Conservation (phyloP, 192 early-diverging fungal genomes). For the Umbelopsis sp. region DNA sequence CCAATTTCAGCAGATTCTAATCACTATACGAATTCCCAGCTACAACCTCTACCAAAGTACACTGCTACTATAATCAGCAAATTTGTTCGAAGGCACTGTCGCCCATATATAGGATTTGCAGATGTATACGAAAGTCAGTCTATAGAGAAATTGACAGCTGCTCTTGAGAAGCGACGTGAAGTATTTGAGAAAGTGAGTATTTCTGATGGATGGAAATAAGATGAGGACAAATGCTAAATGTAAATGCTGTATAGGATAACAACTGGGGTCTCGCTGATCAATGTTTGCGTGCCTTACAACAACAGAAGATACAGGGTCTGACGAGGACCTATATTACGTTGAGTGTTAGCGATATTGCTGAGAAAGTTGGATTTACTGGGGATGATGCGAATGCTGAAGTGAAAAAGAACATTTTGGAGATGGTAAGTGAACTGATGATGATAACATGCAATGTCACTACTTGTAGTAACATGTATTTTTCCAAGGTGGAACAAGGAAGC, state of each 20-base stretch:
- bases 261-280: slow-evolving; percentile 69
- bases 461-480: not conserved
- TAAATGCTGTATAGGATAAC: slow-evolving; percentile 43
- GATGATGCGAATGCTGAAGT: slow-evolving; percentile 42
- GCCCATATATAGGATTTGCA: slow-evolving; percentile 60
- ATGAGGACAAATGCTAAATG: slow-evolving; percentile 20
- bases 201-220: not conserved
- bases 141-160: slow-evolving; percentile 41
- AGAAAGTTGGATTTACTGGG: slow-evolving; percentile 49
- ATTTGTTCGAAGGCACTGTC: slow-evolving; percentile 37
- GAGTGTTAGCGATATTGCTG: slow-evolving; percentile 69
- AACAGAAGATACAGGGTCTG: slow-evolving; percentile 66
- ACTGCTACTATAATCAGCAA: slow-evolving; percentile 50
- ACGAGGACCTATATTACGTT: slow-evolving; percentile 80
- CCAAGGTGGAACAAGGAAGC: slow-evolving; percentile 49
- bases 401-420: slow-evolving; percentile 56
- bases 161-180: slow-evolving; percentile 42
- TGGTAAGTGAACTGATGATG: slow-evolving; percentile 43
- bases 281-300: slow-evolving; percentile 46
- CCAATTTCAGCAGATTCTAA: not conserved
- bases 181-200: slow-evolving; percentile 36
- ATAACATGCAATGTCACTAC: not conserved
- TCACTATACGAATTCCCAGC: slow-evolving; percentile 6
- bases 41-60: slow-evolving; percentile 51
- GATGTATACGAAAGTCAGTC: slow-evolving; percentile 56